Evolutionary conservation across 495 filamentous ascomycete genomes (phyloP), one percentile per base, ranked within the genome.

Genomic region (Cercophora scortea): DNA sequence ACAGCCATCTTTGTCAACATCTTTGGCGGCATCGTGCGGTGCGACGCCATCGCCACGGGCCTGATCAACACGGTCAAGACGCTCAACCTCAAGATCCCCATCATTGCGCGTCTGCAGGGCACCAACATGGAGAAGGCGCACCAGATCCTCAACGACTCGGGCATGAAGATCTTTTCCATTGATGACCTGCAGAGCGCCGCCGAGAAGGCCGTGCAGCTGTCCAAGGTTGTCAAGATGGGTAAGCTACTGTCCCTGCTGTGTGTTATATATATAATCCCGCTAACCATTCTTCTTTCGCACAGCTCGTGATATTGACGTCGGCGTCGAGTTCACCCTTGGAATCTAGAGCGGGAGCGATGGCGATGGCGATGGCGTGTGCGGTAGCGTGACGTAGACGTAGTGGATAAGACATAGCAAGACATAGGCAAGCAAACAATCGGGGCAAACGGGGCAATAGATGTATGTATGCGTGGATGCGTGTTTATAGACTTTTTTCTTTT

Each of bases 1-100:
- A 95, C 92, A 15, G 91, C 94, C 58, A 90, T 98, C 76, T 98
- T 98, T 60, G 93, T 98, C 71, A 98, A 98, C 78, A 98, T 98
- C 70, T 98, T 98, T 67, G 93, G 93, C 64, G 93, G 93, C 78
- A 98, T 98, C 59, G 93, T 98, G 53, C 82, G 93, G 59, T 98
- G 93, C 65, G 93, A 98, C 71, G 92, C 89, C 66, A 98, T 98
- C 70, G 93, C 93, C 45, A 88, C 93, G 73, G 93, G 93, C 57
- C 77, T 98, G 64, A 94, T 98, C 75, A 82, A 84, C 65, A 95
- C 95, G 47, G 94, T 95, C 53, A 79, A 93, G 73, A 83, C 82
- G 60, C 93, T 98, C 82, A 88, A 91, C 72, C 81, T 98, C 63
- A 84, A 92, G 69, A 94, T 92, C 58, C 93, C 93, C 61, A 95